Evolutionary conservation across 1,284 basidiomycete genomes (phyloP), one percentile per base, ranked within the genome.

Genomic region (Tylopilus sp.): DNA sequence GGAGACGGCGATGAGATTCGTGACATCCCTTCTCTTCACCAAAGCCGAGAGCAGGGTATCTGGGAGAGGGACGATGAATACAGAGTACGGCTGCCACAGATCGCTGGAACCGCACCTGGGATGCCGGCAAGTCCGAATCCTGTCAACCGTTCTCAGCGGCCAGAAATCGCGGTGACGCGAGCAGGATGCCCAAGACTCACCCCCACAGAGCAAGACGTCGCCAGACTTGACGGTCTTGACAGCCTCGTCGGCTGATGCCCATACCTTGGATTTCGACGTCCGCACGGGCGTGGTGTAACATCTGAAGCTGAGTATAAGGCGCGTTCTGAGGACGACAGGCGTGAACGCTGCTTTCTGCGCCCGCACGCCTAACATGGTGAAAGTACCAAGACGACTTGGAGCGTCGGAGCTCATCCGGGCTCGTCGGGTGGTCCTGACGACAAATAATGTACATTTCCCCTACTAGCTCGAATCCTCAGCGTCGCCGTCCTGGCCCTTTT

Each of bases 11-110:
- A 85, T 94, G 42, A 97, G 71, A 57, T 84, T 75, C 37, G 67
- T 72, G 26, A 96, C 79, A 41, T 92, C 86, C 51, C 78, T 79
- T 48, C 89, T 79, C 59, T 81, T 81, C 18, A 81, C 72, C 36
- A 97, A 73, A 2, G 94, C 93, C n/a, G 72, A 74, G 38, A 97
- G 86, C 47, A 97, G 74, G 1, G 92, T 95, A 67, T 96, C 93
- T 81, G 48, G 21, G 6, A 12, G 16, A 12, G 10, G 21, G 21
- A 18, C 11, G 13, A 26, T 54, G 42, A 50, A 36, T 30, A 30
- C 29, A 3, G n/a, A 16, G n/a, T 3, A 39, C 29, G 13, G 8
- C 15, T 5, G 3, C 23, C 7, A 5, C 26, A 34, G 7, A 16
- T 40, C 34, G n/a, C 34, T 15, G 16, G 37, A 23, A 46, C 37